Conservation (phyloP, 306 rosid species). For the Cucurbita moschata region DNA sequence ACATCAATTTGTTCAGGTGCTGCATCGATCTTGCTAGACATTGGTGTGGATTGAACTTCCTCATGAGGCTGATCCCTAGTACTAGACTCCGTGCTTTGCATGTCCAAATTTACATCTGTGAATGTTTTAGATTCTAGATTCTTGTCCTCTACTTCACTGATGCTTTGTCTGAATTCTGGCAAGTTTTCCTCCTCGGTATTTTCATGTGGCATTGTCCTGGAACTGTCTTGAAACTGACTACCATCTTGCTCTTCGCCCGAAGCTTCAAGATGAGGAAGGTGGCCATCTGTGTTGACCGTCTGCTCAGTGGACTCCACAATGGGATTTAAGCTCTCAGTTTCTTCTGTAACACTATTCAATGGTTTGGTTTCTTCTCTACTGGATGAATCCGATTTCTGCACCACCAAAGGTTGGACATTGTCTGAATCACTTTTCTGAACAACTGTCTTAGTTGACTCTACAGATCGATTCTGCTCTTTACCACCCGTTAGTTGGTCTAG, state of each 20-base stretch:
- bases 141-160: conserved; percentile 22
- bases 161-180: conserved; percentile 22
- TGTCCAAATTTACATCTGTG: conserved; percentile 19
- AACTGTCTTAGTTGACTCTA: conserved; percentile 15
- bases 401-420: conserved; percentile 20
- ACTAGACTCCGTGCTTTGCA: conserved; percentile 21
- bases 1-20: conserved; percentile 24
- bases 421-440: conserved; percentile 20
- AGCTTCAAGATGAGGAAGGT: conserved; percentile 27
- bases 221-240: conserved; percentile 27
- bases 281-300: conserved; percentile 24
- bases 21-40: conserved; percentile 18
- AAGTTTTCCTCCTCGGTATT: conserved; percentile 25
- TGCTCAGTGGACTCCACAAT: conserved; percentile 25
- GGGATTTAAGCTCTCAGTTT: conserved; percentile 13
- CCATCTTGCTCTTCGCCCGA: conserved; percentile 24
- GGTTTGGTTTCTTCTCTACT: conserved; percentile 19
- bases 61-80: conserved; percentile 8
- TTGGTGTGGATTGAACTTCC: conserved; percentile 27
- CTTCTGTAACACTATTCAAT: not conserved
- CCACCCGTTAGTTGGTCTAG: conserved; percentile 35
- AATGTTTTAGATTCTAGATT: conserved; percentile 17
- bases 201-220: conserved; percentile 18
- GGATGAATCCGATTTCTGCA: conserved; percentile 26
- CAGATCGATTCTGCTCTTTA: conserved; percentile 25